Base-by-base conservation (phyloP, 1,284 basidiomycete genomes). In the Apiotrichum veenhuisii region DNA sequence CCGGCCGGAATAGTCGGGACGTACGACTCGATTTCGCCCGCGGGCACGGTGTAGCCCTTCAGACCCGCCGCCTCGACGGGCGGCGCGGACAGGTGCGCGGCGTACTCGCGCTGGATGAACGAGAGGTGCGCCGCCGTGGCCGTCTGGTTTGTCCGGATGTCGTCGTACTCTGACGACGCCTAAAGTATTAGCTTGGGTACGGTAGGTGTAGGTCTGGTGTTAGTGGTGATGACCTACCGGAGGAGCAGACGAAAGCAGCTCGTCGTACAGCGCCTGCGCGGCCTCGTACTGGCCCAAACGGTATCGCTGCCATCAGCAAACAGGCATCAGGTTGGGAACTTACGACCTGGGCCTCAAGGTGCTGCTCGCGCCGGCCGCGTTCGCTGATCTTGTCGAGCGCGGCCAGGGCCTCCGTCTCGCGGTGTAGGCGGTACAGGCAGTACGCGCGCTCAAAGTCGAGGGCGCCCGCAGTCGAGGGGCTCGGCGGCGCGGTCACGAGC, bases 271-370 rank as follows among this genome's bases (percentile, higher is more conserved):
- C 52, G 87, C 84, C 61, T 86, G 83, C 12, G 88, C 86, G 14
- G 77, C 73, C 61, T 87, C 80, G 73, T 89, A 93, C 18, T 82
- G 80, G 27, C 88, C 87, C 67, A 86, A 81, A 50, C 91, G 83
- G 77, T 92, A 93, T 63, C 77, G 82, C 89, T 90, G 67, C 0
- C 12, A 15, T 52, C 12, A 38, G 46, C 33, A 18, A 17, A 27
- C 53, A 37, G 36, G 52, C 52, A 18, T n/a, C n/a, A 33, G 15
- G 4, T 23, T 11, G 14, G 11, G 20, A 4, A 80, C 85, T 66
- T 72, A 89, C 89, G 72, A 92, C 77, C 72, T 94, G 91, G 26
- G 90, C 91, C 70, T 90, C 86, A 15, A 94, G 80, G 76, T 92
- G 89, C 45, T 83, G 68, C 36, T 85, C 80, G n/a, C 85, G 87